A percentile compares a stretch with the other conserved stretches of the same genome.
Evolutionary conservation across 768 basidiomycete genomes (phyloP).

Genomic region (Hericium erinaceus): DNA sequence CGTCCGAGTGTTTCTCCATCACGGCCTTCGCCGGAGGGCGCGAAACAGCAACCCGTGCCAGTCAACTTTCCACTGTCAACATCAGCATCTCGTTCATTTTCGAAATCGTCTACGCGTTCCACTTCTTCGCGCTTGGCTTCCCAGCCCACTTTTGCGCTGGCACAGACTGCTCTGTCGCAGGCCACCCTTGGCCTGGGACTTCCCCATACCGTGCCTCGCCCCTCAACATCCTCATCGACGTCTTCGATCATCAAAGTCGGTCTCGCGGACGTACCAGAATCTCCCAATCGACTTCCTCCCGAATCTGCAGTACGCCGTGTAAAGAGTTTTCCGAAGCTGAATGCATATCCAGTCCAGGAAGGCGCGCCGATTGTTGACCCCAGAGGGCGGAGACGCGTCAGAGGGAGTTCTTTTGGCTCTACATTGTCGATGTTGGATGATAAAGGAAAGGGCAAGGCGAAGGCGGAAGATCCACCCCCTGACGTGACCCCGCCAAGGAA

Average conservation of each 20-base stretch:
- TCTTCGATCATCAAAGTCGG: conserved; percentile 31
- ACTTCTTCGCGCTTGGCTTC: conserved; percentile 12
- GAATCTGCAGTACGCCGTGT: conserved; percentile 30
- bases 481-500: conserved; percentile 13
- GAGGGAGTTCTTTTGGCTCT: conserved; percentile 52
- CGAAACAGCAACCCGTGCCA: background rate
- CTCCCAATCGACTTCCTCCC: conserved; percentile 10
- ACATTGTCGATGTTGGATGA: conserved; percentile 28
- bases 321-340: conserved; percentile 43
- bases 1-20: background rate
- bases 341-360: conserved; percentile 18
- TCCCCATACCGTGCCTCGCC: conserved; percentile 40
- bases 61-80: conserved; percentile 6
- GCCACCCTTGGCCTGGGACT: conserved; percentile 52
- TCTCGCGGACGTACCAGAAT: conserved; percentile 34
- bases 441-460: conserved; percentile 36
- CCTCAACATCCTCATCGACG: conserved; percentile 30
- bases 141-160: conserved; percentile 32
- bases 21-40: background rate
- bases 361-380: conserved; percentile 11
- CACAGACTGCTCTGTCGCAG: conserved; percentile 50
- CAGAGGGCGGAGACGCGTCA: conserved; percentile 26
- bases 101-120: background rate
- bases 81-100: conserved; percentile 10
- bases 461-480: conserved; percentile 24